Conservation (phyloP, 495 filamentous ascomycete species). For the Aspergillus baeticus region DNA sequence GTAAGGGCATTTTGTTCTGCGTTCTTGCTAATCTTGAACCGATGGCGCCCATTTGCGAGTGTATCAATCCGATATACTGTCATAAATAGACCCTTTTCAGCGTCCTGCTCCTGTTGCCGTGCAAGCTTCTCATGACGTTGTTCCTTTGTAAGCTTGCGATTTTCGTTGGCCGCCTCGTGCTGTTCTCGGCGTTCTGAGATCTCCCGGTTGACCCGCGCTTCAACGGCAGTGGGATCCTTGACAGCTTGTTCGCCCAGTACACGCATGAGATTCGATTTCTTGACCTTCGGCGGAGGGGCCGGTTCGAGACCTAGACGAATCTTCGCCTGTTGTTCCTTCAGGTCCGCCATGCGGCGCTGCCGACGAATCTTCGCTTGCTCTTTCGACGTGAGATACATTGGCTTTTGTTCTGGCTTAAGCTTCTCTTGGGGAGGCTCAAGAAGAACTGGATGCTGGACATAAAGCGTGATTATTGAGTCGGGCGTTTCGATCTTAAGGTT, state of each 20-base stretch:
- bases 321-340: constrained; percentile 96
- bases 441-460: constrained; percentile 91
- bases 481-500: constrained; percentile 71
- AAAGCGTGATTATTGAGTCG: constrained; percentile 83
- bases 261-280: constrained; percentile 94
- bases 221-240: constrained; percentile 95
- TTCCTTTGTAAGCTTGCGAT: constrained; percentile 88
- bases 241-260: constrained; percentile 97
- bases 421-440: constrained; percentile 90
- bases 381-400: constrained; percentile 87
- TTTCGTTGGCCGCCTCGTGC: constrained; percentile 78
- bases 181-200: constrained; percentile 78
- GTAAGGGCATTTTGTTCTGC: constrained; percentile 84
- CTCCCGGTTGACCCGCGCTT: constrained; percentile 87
- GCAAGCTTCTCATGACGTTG: constrained; percentile 82
- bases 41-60: constrained; percentile 85
- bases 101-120: constrained; percentile 81
- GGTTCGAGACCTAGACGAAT: constrained; percentile 86
- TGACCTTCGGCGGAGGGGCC: constrained; percentile 89
- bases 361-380: constrained; percentile 91
- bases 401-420: constrained; percentile 72
- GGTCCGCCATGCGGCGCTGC: constrained; percentile 83
- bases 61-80: constrained; percentile 86
- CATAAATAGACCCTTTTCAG: constrained; percentile 76
- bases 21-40: constrained; percentile 89